These are phyloP conservation scores for Aquilaria yunnanensis DNA, from an alignment of 345 rosid species.

Conservation along the genomic window DNA sequence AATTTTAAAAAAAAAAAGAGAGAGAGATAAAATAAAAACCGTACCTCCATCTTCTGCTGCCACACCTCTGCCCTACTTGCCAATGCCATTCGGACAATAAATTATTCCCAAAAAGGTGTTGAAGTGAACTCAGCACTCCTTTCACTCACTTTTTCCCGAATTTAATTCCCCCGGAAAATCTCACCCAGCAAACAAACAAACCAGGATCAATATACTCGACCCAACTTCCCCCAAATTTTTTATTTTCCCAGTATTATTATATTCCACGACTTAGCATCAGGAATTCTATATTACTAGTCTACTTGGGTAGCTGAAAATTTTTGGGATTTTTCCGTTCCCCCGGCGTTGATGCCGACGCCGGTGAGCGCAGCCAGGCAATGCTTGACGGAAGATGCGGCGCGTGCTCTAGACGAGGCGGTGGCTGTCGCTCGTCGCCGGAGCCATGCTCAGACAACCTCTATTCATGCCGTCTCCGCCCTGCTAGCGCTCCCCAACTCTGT, in stretches of 20 bases:
- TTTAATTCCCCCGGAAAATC: neutral
- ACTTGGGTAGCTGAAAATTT: neutral
- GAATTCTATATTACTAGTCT: neutral
- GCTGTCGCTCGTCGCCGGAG: conserved; percentile 60
- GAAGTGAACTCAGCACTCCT: conserved; percentile 20
- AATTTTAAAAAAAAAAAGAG: too few relatives aligned
- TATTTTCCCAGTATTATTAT: neutral
- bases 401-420: conserved; percentile 59
- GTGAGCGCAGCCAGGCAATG: conserved; percentile 52
- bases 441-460: conserved; percentile 66
- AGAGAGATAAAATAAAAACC: too few relatives aligned
- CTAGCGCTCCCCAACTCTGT: conserved; percentile 43
- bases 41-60: neutral
- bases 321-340: conserved; percentile 3
- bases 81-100: neutral
- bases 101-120: conserved; percentile 20
- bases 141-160: conserved; percentile 10
- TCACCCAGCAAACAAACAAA: neutral
- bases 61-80: neutral
- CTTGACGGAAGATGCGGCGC: conserved; percentile 61
- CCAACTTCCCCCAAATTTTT: neutral
- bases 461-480: conserved; percentile 59
- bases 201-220: neutral
- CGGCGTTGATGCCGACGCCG: conserved; percentile 61
- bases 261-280: neutral